Evolutionary conservation across 2,329 filamentous ascomycete genomes (phyloP).

Genomic region (Microthyrium microscopicum): DNA sequence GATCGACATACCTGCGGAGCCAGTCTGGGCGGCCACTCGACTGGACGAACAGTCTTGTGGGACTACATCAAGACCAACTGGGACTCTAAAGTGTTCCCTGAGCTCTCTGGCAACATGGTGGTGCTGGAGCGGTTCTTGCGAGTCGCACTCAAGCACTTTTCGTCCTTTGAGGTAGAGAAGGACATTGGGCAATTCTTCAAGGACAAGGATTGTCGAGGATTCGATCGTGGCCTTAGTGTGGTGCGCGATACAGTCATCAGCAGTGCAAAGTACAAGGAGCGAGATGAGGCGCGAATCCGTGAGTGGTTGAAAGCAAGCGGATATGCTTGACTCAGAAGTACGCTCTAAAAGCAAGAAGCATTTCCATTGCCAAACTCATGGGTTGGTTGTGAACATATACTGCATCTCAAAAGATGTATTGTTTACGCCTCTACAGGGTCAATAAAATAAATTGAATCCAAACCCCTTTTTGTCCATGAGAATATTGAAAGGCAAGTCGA

Average conservation of each 20-base stretch:
- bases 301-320: constrained; percentile 59
- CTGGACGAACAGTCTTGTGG: constrained; percentile 64
- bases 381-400: too few species aligned
- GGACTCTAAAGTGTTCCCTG: constrained; percentile 46
- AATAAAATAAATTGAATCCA: too few species aligned
- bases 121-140: constrained; percentile 80
- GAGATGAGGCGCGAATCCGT: constrained; percentile 55
- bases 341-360: too few species aligned
- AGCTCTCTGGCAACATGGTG: constrained; percentile 66
- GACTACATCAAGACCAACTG: constrained; percentile 74
- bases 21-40: constrained; percentile 55
- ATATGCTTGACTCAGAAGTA: too few species aligned
- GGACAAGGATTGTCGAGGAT: constrained; percentile 69
- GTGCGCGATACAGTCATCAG: constrained; percentile 74
- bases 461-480: too few species aligned
- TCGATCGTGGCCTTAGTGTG: constrained; percentile 71
- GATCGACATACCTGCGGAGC: constrained; percentile 75
- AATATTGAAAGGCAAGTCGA: too few species aligned
- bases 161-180: constrained; percentile 47
- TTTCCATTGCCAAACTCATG: too few species aligned
- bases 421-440: too few species aligned
- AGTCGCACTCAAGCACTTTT: constrained; percentile 61
- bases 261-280: constrained; percentile 63
- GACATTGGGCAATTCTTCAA: constrained; percentile 78
- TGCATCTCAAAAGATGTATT: too few species aligned